Evolutionary conservation across 192 early-diverging fungal species (phyloP), one percentile per base, ranked within the genome.

Genomic region (Gorgonomyces haynaldii): DNA sequence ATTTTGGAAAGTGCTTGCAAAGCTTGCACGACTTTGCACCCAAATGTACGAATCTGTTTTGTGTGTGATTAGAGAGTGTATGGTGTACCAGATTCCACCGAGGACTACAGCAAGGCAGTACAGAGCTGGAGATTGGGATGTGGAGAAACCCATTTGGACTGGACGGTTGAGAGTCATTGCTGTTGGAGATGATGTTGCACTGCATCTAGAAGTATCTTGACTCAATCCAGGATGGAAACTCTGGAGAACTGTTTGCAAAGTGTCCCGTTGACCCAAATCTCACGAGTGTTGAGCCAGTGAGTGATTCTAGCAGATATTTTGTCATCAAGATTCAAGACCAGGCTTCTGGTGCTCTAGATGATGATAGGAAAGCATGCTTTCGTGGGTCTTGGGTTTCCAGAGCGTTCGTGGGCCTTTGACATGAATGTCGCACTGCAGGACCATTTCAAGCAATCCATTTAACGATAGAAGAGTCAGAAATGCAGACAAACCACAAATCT

Each of bases 401-500:
- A 92, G 57, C 70, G 89, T 10, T 72, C 69, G 24, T 66, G 74
- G 50, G 81, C 89, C 1, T 92, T 92, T 66, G 89, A 92, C 57
- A 89, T 89, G 45, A 89, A 92, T 53, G 89, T 92, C 2, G 80
- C 85, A 1, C 59, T 92, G 2, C 85, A 89, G 62, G 89, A 92
- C 61, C 79, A 76, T 52, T 57, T 63, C 48, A 85, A 82, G 81
- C 83, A 52, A 34, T 57, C 37, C 24, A 20, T 9, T 15, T 34
- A 23, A 50, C 23, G 1, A 25, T 20, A 67, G 65, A 28, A 46
- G 54, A 17, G 52, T 65, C 9, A 55, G 48, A 38, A 60, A 65
- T 19, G 41, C 16, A 38, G 59, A 50, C 15, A n/a, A n/a, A n/a
- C n/a, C n/a, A n/a, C n/a, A 34, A 15, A 12, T 34, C 32, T 34